Conservation (phyloP, 257 asterid species). For the Salvia splendens region DNA sequence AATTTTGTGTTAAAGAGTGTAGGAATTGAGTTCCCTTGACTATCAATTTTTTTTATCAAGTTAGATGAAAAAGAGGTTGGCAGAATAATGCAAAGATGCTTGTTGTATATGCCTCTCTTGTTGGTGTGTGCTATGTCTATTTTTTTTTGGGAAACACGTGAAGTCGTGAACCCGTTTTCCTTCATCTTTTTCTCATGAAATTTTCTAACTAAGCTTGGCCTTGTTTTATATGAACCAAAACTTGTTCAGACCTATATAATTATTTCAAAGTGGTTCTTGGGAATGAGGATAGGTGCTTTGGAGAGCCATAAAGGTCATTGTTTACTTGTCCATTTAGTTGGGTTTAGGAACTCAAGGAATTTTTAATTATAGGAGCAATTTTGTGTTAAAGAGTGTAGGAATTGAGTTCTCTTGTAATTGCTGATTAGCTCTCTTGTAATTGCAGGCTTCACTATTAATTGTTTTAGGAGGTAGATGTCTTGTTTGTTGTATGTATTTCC, state of each 20-base stretch:
- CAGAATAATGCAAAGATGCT: background rate
- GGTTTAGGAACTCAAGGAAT: background rate
- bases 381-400: background rate
- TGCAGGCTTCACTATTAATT: background rate
- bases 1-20: background rate
- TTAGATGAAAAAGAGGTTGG: background rate
- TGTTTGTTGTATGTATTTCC: background rate
- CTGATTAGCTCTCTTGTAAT: background rate
- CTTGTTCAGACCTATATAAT: background rate
- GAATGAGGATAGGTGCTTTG: background rate
- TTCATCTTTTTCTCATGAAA: background rate
- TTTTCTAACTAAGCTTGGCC: background rate
- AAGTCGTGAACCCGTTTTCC: background rate
- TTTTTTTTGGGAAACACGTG: background rate
- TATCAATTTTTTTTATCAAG: background rate
- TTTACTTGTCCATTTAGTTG: background rate
- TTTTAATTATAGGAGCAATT: background rate
- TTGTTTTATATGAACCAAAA: background rate
- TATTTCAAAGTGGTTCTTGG: constrained; percentile 3
- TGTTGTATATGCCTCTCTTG: background rate
- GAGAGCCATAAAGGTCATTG: background rate
- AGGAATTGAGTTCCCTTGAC: background rate
- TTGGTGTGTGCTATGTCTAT: background rate
- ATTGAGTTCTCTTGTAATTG: background rate
- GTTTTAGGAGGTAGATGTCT: background rate